Base-by-base conservation (phyloP, 306 rosid species). In the Rosa persica region DNA sequence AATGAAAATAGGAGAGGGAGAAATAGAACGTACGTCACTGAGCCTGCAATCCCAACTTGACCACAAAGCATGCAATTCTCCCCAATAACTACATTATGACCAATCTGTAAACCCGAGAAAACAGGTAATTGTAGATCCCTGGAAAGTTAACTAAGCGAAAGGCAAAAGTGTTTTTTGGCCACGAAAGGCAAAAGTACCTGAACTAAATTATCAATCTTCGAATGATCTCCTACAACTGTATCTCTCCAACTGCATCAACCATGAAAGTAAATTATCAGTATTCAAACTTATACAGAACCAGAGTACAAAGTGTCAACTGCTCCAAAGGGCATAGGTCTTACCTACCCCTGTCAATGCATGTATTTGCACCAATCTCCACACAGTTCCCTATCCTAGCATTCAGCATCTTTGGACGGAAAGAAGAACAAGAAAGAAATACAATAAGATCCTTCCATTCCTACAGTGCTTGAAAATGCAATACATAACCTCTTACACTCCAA, bases 311-410 rank as follows among this genome's bases (percentile, higher is more conserved):
- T 62, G 39, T 62, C 69, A 64, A 81, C 19, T 44, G 64, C 54
- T 76, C 46, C 67, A 55, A 79, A 12, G 72, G 20, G 36, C 67
- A 72, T 65, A 82, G 38, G 66, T 77, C 81, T 81, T 68, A 92
- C 98, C 98, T 94, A 76, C 98, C 98, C 83, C 98, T 85, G 84
- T 95, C 98, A 80, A 95, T 87, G 84, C 97, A 92, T 64, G 98
- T 87, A 84, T 88, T 94, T 81, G 97, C 93, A 80, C 97, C 97
- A 74, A 92, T 89, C 84, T 94, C 98, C 71, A 94, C 97, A 73
- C 82, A 40, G 81, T 83, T 85, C 64, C 97, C 97, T 51, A 94
- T 81, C 79, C 81, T 85, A 42, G 88, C 97, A 82, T 92, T 88
- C 92, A 94, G 79, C 83, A 85, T 79, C 98, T 94, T 70, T 16